phyloP scores from a whole-genome alignment of 1,284 basidiomycete species.

The Mixia osmundae region DNA sequence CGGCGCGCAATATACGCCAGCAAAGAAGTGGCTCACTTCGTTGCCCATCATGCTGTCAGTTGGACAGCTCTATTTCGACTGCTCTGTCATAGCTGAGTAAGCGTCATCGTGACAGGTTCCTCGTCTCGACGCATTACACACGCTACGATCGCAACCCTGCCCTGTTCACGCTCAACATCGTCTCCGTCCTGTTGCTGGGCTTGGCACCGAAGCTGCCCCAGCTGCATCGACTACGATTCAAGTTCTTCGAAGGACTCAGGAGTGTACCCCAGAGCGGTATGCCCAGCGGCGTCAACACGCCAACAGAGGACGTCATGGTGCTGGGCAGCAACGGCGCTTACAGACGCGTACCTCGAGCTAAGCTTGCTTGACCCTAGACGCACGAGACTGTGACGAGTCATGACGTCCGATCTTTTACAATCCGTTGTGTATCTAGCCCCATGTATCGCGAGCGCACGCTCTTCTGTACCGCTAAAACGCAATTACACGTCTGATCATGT shows the following conservation, averaged over 20 bases:
- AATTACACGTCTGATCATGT: too few species aligned
- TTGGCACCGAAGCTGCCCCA: constrained; percentile 91
- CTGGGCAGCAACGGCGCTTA: too few species aligned
- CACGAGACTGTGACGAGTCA: too few species aligned
- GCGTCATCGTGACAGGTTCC: constrained; percentile 36
- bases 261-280: too few species aligned
- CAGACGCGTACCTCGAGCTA: too few species aligned
- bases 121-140: constrained; percentile 94
- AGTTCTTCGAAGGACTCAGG: constrained; percentile 11
- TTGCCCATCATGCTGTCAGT: constrained; percentile 73
- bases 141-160: constrained; percentile 58
- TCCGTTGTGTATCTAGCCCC: too few species aligned
- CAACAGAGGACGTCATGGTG: too few species aligned
- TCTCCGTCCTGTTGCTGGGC: constrained; percentile 49
- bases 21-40: constrained; percentile 89
- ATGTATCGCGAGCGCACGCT: too few species aligned
- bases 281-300: too few species aligned
- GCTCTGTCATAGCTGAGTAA: not conserved
- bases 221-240: constrained; percentile 27
- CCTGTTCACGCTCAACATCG: constrained; percentile 76
- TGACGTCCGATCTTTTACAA: too few species aligned
- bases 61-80: not conserved
- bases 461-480: too few species aligned
- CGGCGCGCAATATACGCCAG: constrained; percentile 91
- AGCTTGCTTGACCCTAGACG: too few species aligned